phyloP scores from a whole-genome alignment of 495 filamentous ascomycete genomes.

The Choiromyces venosus region DNA sequence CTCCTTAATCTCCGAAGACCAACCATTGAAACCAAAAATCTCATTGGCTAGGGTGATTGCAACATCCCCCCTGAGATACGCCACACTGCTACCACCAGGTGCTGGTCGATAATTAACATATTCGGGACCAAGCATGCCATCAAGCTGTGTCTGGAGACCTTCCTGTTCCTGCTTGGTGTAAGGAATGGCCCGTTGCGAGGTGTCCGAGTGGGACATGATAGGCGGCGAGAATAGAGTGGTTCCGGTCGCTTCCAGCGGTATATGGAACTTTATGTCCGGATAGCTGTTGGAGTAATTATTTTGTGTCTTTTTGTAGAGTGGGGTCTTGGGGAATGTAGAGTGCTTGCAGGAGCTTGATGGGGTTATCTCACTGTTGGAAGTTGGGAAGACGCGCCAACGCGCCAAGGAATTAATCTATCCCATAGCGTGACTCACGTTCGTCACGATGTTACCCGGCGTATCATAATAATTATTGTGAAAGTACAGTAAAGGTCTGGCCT shows the following conservation, averaged over 20 bases:
- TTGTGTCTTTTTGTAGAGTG: neutral
- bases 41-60: constrained; percentile 94
- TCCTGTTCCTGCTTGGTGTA: constrained; percentile 89
- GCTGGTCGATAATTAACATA: constrained; percentile 83
- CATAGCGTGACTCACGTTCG: neutral
- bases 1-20: constrained; percentile 84
- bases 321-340: neutral
- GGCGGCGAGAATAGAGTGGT: neutral
- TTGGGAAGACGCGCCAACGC: neutral
- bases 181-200: constrained; percentile 2
- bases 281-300: neutral
- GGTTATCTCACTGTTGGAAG: neutral
- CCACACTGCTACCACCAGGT: constrained; percentile 72
- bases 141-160: constrained; percentile 74
- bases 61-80: constrained; percentile 89
- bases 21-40: constrained; percentile 97
- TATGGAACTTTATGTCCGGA: neutral
- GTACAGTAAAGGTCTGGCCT: neutral
- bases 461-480: neutral
- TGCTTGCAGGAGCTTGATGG: neutral
- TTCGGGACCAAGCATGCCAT: constrained; percentile 94
- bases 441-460: neutral
- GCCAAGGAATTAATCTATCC: neutral
- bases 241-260: neutral
- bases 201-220: neutral